Base-by-base conservation (phyloP, 495 filamentous ascomycete species). In the Corynascus novoguineensis region DNA sequence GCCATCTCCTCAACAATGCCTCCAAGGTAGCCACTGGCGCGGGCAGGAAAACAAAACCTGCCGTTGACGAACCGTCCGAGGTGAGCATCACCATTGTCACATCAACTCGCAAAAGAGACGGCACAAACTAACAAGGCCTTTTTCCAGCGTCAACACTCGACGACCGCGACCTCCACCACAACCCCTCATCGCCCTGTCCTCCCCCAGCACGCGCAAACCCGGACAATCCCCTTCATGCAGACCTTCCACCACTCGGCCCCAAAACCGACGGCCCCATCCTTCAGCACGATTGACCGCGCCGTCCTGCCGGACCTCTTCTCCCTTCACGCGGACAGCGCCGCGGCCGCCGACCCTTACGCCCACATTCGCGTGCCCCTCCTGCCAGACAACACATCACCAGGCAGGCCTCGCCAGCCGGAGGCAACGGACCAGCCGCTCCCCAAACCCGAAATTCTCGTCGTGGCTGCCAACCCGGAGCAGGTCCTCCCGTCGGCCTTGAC, bases 221-320 rank as follows among this genome's bases (percentile, higher is more conserved):
- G 4, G 35, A 25, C 38, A 40, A 32, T 74, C 60, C 75, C 72
- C 55, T 61, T 79, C 54, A 79, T 79, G 76, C 76, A 79, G 60
- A 76, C 72, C 62, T 79, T 79, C 64, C 68, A 63, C 59, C 72
- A 71, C 38, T 73, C 69, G n/a, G 66, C 73, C 8, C 64, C 74
- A 4, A 57, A 56, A 24, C 61, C 67, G 27, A 45, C 67, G 9
- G 42, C 55, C 12, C 48, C 60, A 19, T 52, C 63, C 54, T 44
- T 63, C 52, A 55, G 42, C 44, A 67, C 67, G 37, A 67, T 78
- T 54, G 75, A 78, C 68, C 63, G 60, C 55, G 60, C 68, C 46
- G 55, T 74, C 42, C 69, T 79, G 40, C 76, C 76, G 10, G 64
- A 67, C 54, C 66, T 68, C 55, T 0, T 51, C 28, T 49, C 10